Evolutionary conservation across 1,284 basidiomycete genomes (phyloP), one percentile per base, ranked within the genome.

Genomic region (Fomitopsis palustris): DNA sequence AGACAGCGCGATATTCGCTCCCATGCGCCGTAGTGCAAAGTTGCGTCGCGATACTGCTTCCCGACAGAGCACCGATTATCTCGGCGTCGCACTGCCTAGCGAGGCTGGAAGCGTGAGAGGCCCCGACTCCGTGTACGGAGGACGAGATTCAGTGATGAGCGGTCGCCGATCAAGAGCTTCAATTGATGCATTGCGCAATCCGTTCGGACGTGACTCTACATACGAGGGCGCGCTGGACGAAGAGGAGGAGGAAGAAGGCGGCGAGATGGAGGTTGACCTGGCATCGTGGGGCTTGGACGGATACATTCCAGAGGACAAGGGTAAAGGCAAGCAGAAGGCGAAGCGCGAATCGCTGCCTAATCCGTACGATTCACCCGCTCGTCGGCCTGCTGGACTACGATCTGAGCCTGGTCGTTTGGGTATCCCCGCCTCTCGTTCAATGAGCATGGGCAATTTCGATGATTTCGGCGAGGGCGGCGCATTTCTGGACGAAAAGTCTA

Each of bases 201-300:
- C 88, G 9, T 92, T 92, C 65, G 82, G 81, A 39, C 75, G 77
- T 35, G 86, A 85, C 59, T 85, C 85, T 39, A 78, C 79, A 2
- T 85, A 85, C 37, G 81, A 82, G 37, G 82, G 80, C 7, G 75
- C 75, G 5, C 49, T 64, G 6, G 76, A 75, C n/a, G 77, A 76
- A 35, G 75, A 74, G 4, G 75, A 77, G 9, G 77, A 78, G 45
- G 80, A 78, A 31, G 78, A 80, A 21, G 14, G 19, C 5, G 49
- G 9, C 45, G 83, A 79, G 17, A 62, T 88, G 52, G 90, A 92
- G 68, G 87, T 93, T 21, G 90, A 93, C 72, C 77, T 93, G 54
- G 80, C 88, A 3, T 92, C 90, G 21, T 93, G 92, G 90, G 90
- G 90, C 2, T 77, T 93, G 23, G 88, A 92, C 60, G 81, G 84